Conservation (phyloP, 2,329 filamentous ascomycete species). For the Botrytis squamosa region DNA sequence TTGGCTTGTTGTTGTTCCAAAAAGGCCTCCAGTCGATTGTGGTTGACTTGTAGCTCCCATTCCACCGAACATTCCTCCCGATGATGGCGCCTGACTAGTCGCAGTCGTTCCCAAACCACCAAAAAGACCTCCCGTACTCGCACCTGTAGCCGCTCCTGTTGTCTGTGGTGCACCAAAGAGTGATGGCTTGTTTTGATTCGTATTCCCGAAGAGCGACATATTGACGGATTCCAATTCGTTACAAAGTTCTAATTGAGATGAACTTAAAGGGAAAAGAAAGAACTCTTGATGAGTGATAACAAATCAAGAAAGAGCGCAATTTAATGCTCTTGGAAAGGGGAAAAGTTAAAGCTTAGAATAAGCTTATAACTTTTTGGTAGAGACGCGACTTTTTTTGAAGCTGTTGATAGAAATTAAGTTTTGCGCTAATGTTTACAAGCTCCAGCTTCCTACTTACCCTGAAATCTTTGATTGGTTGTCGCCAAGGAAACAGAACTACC, state of each 20-base stretch:
- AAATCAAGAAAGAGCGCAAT: background rate
- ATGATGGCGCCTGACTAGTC: constrained; percentile 26
- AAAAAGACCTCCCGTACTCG: constrained; percentile 25
- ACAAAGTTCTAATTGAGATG: background rate
- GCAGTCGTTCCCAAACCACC: constrained; percentile 20
- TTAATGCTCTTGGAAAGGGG: background rate
- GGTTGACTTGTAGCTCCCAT: constrained; percentile 26
- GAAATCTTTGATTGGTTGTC: constrained; percentile 5
- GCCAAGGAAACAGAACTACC: background rate
- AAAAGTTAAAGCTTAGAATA: constrained; percentile 10
- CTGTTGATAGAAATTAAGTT: constrained; percentile 21
- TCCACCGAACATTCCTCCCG: constrained; percentile 41
- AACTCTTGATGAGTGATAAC: background rate
- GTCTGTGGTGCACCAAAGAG: constrained; percentile 17
- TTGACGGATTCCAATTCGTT: background rate
- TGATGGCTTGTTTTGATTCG: constrained; percentile 16
- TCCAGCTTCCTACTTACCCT: background rate
- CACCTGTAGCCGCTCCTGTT: constrained; percentile 14
- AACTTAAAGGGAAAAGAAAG: background rate
- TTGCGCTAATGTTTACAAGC: constrained; percentile 15
- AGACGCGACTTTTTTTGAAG: constrained; percentile 22
- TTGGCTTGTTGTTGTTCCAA: background rate
- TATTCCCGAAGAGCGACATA: constrained; percentile 19
- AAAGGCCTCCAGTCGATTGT: constrained; percentile 22
- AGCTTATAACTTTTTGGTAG: constrained; percentile 13